Conservation (phyloP, 2,329 filamentous ascomycete genomes). For the Rhynchosporium agropyri region DNA sequence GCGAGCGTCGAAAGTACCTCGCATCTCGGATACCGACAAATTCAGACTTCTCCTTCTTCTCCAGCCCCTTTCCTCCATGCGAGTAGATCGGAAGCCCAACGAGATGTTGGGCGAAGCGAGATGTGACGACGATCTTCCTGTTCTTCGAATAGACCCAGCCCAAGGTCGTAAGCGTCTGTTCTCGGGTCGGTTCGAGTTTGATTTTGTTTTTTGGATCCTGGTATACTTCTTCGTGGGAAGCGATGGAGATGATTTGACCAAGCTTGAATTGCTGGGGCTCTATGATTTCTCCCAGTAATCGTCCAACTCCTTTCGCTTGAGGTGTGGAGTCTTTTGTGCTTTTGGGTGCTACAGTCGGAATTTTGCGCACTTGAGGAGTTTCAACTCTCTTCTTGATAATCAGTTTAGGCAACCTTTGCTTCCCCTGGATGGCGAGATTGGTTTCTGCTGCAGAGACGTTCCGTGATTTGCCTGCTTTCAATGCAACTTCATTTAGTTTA, state of each 20-base stretch:
- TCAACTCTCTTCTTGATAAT: too few relatives aligned
- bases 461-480: too few relatives aligned
- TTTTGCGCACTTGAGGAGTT: too few relatives aligned
- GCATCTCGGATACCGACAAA: slow-evolving; percentile 9
- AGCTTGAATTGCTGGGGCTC: background rate
- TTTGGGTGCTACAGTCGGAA: background rate
- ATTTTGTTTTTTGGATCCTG: background rate
- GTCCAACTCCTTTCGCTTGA: background rate
- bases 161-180: background rate
- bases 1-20: background rate
- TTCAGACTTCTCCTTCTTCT: slow-evolving; percentile 6
- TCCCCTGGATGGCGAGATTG: too few relatives aligned
- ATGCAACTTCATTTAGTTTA: too few relatives aligned
- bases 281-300: background rate
- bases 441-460: too few relatives aligned
- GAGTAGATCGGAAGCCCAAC: slow-evolving; percentile 12
- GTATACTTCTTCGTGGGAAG: slow-evolving; percentile 1
- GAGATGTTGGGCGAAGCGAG: background rate
- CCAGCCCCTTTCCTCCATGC: background rate
- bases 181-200: slow-evolving; percentile 6
- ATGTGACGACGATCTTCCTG: slow-evolving; percentile 8
- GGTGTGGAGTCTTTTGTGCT: background rate
- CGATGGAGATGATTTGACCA: slow-evolving; percentile 3
- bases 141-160: slow-evolving; percentile 11
- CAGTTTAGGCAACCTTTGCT: too few relatives aligned